Base-by-base conservation (phyloP, 345 rosid species). In the Citrus maxima region DNA sequence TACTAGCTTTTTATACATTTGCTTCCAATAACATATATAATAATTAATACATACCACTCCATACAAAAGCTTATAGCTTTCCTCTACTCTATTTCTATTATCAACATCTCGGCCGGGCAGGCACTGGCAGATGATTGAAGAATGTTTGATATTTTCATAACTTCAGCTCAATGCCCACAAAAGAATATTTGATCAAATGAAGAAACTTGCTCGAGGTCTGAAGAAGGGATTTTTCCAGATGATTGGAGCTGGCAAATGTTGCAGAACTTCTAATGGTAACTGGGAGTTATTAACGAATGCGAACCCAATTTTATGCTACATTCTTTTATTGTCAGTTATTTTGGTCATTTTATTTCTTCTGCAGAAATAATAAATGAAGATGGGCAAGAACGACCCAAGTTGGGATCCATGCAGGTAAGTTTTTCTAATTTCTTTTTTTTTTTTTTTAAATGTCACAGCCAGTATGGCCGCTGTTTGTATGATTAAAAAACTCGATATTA, bases 161-260 rank as follows among this genome's bases (percentile, higher is more conserved):
- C 49, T 42, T 0, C 14, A 42, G 49, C 16, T 0, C 4, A 0
- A 0, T 0, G 0, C 16, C 49, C 14, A 3, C 49, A 42, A 42
- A 42, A 42, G 49, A 42, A 42, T 42, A 0, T 42, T 42, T 42
- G 16, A 42, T 12, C 51, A 42, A 42, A 82, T 82, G 81, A 75
- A 78, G 73, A 80, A 80, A 58, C 58, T 80, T 56, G 83, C 62
- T 35, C 77, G 75, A 74, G 81, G 70, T 81, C 87, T 84, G 77
- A 81, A 84, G 78, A 38, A 72, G 40, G 32, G 80, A 62, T 72
- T 75, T 73, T 32, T 72, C 58, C 25, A 32, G 5, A 13, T 84
- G 19, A 18, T 81, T 51, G 84, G 76, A 72, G 38, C 74, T 72
- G 56, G 72, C 25, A 77, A 37, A 61, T 78, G 75, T 18, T 58